Base-by-base conservation (phyloP, 139 green algal genomes). In the Chlorella sp. region DNA sequence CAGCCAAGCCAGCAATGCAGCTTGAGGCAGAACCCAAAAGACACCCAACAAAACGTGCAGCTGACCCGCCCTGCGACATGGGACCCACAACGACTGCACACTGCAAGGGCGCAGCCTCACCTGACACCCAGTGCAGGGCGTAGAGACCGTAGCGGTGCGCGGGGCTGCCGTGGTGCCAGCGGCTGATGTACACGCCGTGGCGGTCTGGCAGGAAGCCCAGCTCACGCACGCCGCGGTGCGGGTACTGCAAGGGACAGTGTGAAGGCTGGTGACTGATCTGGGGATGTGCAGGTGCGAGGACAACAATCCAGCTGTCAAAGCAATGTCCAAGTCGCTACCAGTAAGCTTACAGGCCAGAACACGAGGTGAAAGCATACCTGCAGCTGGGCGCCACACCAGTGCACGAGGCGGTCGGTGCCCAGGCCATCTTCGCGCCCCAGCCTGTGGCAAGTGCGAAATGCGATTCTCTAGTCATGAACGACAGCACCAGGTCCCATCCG, bases 91-190 rank as follows among this genome's bases (percentile, higher is more conserved):
- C n/a, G n/a, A n/a, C n/a, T n/a, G n/a, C n/a, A n/a, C n/a, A 3
- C 30, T 12, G 68, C 68, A 26, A 26, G 4, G 4, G 57, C 32
- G 9, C 7, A 11, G 17, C 15, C 74, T 89, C 90, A 67, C 95
- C 89, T 15, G 88, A 56, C 62, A 98, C 92, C 91, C 93, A 98
- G 83, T 98, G 92, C 78, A 98, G 89, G 20, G 95, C 95, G 75
- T 94, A 98, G 41, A 98, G 90, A 38, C 92, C 93, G 87, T 98
- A 98, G 28, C 95, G 81, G 88, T 96, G 92, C 3, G 94, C 92
- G 5, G 96, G 96, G 26, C 91, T 96, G 63, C 96, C 96, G 74
- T 97, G 93, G 88, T 97, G 95, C 95, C 95, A 98, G 73, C 95
- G 92, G 23, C 63, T 88, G 47, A 94, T 82, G 80, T 91, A 95